Evolutionary conservation across 2,329 filamentous ascomycete species (phyloP), one percentile per base, ranked within the genome.

Genomic region (Exophiala lecanii-corni): DNA sequence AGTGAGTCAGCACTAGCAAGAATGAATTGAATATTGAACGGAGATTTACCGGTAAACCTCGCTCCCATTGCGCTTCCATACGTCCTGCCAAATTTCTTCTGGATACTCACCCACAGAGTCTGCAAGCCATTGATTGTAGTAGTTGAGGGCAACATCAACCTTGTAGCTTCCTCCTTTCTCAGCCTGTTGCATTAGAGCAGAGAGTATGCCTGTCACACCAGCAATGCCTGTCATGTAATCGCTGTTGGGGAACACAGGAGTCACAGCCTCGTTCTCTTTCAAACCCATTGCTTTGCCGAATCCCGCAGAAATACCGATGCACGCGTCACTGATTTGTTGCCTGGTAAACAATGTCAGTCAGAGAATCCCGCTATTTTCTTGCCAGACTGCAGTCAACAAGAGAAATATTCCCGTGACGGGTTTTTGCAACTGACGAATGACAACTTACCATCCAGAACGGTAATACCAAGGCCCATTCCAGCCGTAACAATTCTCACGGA

Each of bases 211-310:
- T 52, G 84, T 79, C 33, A 80, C 79, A 3, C 82, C 83, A 66
- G 85, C 81, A 57, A 80, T 84, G 20, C 82, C 83, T 1, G 82
- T 86, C 28, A 82, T 82, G 55, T 86, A 86, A 63, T 77, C 63
- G 62, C 69, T 69, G 58, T 76, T 76, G 2, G 73, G 74, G 53
- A 76, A 76, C 0, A 68, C 66, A 5, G 68, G 68, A 1, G 69
- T 64, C 4, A 68, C 59, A 2, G 67, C 64, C 20, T 56, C 49
- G 23, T 42, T 28, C 17, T 55, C 58, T 2, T 59, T 49, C 30
- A 62, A 56, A 18, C 59, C 60, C 17, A 66, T 55, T 1, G 63
- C 58, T 21, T 55, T 56, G 2, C 63, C 67, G 15, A 58, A 65
- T 4, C 63, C 53, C 28, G 62, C 63, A 1, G 62, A 66, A n/a